phyloP scores from a whole-genome alignment of 2,329 filamentous ascomycete genomes.

The Harringtonia lauricola region DNA sequence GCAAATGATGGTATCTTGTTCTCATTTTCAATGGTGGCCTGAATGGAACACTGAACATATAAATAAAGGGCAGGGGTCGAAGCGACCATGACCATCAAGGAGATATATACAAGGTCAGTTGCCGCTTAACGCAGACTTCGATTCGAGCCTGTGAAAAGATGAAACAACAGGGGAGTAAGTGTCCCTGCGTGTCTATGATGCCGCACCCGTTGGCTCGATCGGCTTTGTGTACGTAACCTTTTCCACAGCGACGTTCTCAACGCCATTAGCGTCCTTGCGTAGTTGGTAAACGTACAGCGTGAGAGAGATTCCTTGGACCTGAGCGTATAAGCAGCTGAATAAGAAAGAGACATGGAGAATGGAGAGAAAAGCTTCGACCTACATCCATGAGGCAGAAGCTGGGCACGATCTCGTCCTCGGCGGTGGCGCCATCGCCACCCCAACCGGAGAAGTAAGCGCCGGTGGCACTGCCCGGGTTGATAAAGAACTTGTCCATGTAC shows the following conservation, averaged over 20 bases:
- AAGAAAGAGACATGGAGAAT: background rate
- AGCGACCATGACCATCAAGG: background rate
- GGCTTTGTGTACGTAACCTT: conserved; percentile 81
- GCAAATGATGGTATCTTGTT: background rate
- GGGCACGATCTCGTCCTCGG: conserved; percentile 65
- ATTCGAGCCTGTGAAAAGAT: too few species aligned
- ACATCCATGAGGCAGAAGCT: conserved; percentile 99
- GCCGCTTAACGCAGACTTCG: too few species aligned
- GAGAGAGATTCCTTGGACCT: conserved; percentile 94
- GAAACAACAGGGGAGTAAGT: background rate
- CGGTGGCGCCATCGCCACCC: conserved; percentile 58
- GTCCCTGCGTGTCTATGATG: conserved; percentile 25
- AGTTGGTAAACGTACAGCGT: conserved; percentile 91
- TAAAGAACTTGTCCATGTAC: conserved; percentile 66
- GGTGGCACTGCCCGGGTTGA: conserved; percentile 57
- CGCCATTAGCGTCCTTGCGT: conserved; percentile 64
- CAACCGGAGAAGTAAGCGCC: conserved; percentile 51
- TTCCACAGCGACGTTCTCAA: conserved; percentile 71
- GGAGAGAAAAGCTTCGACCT: conserved; percentile 29
- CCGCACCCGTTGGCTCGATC: conserved; percentile 42
- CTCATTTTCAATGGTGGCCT: too few species aligned
- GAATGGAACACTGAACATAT: background rate
- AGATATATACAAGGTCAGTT: background rate
- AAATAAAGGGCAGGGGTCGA: background rate
- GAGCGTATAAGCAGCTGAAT: conserved; percentile 1